Conservation (phyloP, 116 monocot genomes). For the Phalaenopsis hybrid region DNA sequence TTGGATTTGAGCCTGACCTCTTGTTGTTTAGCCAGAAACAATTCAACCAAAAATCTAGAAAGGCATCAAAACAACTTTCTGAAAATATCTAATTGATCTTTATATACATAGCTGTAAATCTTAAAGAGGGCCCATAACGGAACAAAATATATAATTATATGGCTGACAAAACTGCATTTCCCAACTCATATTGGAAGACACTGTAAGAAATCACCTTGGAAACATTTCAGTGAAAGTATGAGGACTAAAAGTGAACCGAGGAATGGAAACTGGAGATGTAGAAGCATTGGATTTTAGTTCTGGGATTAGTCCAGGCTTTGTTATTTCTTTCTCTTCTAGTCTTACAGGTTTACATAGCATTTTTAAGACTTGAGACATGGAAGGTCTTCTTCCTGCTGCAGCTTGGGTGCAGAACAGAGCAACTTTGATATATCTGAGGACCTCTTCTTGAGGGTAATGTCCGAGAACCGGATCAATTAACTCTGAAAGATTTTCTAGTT, state of each 20-base stretch:
- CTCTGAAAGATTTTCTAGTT: conserved; percentile 31
- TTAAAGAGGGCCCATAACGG: not conserved
- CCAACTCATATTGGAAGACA: not conserved
- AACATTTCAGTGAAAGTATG: conserved; percentile 15
- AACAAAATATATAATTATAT: not conserved
- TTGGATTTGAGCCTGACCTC: too few relatives aligned
- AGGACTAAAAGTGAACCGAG: not conserved
- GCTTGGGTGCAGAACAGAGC: conserved; percentile 60
- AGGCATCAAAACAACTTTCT: too few relatives aligned
- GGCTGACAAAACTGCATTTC: not conserved
- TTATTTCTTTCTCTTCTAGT: conserved; percentile 40
- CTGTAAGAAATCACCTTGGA: conserved; percentile 11
- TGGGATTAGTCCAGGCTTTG: conserved; percentile 22
- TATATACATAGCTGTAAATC: too few relatives aligned
- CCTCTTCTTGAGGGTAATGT: conserved; percentile 38
- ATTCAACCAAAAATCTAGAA: too few relatives aligned
- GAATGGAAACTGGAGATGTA: not conserved
- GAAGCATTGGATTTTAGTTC: conserved; percentile 6
- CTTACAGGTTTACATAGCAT: conserved; percentile 37
- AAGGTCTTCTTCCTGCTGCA: conserved; percentile 27
- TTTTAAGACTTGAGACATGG: conserved; percentile 46
- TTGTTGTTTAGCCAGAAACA: too few relatives aligned
- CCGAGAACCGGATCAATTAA: conserved; percentile 37
- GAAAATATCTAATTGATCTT: too few relatives aligned
- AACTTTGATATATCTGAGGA: conserved; percentile 47